Conservation (phyloP, 805 yeast species). For the Cyberlindnera veronae region DNA sequence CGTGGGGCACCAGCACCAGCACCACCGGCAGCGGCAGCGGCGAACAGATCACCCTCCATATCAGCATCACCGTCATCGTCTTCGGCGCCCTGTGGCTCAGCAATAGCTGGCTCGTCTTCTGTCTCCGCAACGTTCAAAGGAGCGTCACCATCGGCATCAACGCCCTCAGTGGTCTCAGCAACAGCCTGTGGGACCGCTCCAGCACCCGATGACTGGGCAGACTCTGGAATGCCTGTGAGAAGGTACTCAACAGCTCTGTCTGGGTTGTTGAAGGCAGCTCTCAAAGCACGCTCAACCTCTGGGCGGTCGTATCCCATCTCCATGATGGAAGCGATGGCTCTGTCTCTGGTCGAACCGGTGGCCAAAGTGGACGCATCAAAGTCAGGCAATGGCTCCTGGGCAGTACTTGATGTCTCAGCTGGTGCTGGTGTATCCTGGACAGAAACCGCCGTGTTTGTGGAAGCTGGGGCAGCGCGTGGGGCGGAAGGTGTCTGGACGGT, state of each 20-base stretch:
- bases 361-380: constrained; percentile 56
- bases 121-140: constrained; percentile 11
- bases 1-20: constrained; percentile 12
- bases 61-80: constrained; percentile 28
- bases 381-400: constrained; percentile 22
- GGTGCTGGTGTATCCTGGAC: constrained; percentile 23
- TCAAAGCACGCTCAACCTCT: constrained; percentile 84
- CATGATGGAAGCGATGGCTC: constrained; percentile 76
- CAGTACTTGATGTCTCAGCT: constrained; percentile 20
- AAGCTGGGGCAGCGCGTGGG: constrained; percentile 26
- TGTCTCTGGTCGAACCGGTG: constrained; percentile 72
- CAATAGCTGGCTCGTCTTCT: background rate
- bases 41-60: constrained; percentile 31
- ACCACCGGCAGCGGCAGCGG: constrained; percentile 30
- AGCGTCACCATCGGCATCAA: constrained; percentile 18
- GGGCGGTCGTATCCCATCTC: constrained; percentile 94
- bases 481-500: constrained; percentile 23
- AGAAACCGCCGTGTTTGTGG: constrained; percentile 17
- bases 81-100: constrained; percentile 3
- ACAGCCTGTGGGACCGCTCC: constrained; percentile 20
- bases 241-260: constrained; percentile 97
- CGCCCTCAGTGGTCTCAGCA: constrained; percentile 26
- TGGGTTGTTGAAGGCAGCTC: constrained; percentile 96
- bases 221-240: constrained; percentile 83
- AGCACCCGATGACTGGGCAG: no score